These are phyloP conservation scores for Leishmania arabica DNA, from an alignment of 208 protist species.

Conservation along the genomic window DNA sequence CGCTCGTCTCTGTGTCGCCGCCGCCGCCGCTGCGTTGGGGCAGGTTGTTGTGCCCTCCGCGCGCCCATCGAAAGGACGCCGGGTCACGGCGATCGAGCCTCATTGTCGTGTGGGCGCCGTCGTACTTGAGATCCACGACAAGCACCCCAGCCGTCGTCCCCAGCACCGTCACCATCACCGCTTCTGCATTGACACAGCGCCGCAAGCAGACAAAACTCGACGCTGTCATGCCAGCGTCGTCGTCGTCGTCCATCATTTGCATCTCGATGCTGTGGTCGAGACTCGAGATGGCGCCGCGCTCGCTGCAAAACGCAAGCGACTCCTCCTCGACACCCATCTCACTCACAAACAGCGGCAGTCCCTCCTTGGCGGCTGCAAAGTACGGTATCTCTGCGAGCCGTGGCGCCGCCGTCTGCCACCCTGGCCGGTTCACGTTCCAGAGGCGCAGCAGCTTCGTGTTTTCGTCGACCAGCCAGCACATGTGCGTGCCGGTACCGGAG, in stretches of 20 bases:
- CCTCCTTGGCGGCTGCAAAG: conserved; percentile 59
- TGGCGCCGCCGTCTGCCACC: conserved; percentile 54
- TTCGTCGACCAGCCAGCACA: conserved; percentile 81
- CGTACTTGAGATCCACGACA: conserved; percentile 64
- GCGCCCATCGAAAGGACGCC: conserved; percentile 24
- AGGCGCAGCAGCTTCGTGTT: conserved; percentile 65
- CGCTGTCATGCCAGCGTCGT: conserved; percentile 31
- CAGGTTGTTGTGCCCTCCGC: conserved; percentile 24
- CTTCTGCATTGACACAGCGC: conserved; percentile 35
- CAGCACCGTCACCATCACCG: conserved; percentile 52
- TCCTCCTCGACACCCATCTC: conserved; percentile 68
- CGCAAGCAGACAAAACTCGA: conserved; percentile 69
- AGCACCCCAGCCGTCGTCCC: conserved; percentile 60
- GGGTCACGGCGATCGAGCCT: conserved; percentile 47
- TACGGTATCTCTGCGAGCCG: conserved; percentile 68
- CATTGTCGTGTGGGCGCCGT: conserved; percentile 58
- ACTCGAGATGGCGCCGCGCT: conserved; percentile 73
- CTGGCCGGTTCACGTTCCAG: conserved; percentile 61
- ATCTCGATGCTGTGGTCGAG: conserved; percentile 85
- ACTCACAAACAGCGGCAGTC: conserved; percentile 67
- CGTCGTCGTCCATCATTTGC: conserved; percentile 54
- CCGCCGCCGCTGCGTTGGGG: not conserved
- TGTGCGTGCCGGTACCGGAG: conserved; percentile 63
- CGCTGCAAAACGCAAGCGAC: conserved; percentile 80
- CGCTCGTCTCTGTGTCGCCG: not conserved